Base-by-base conservation (phyloP, 768 basidiomycete species). In the Mycena alexandri region DNA sequence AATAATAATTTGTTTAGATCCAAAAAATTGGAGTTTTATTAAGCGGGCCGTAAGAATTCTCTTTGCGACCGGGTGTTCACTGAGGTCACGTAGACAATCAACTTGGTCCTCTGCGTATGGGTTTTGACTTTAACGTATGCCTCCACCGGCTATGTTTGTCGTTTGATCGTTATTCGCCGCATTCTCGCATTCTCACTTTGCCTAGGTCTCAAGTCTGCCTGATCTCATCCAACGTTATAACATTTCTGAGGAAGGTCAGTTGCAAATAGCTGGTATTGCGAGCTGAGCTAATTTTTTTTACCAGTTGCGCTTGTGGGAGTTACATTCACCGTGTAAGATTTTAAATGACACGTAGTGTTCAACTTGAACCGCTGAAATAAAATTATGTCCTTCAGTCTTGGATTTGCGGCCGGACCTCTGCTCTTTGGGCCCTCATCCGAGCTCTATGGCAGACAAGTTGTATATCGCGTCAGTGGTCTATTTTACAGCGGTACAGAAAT, bases 341-440 rank as follows among this genome's bases (percentile, higher is more conserved):
- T 43, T 13, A 1, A 4, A 16, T n/a, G 10, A 17, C 46, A 3
- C n/a, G n/a, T n/a, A n/a, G n/a, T n/a, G n/a, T n/a, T n/a, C 10
- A 11, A 48, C 17, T 4, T 1, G 2, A n/a, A 61, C 14, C 34
- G 34, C 34, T 56, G 13, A 56, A 19, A 13, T 24, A n/a, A n/a
- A n/a, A n/a, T 43, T 33, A 9, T 25, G 6, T 43, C 16, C 51
- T 2, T 10, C 22, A 70, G 69, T 3, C 50, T 71, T 9, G 70
- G 70, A 13, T 70, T 70, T 29, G 69, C 64, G 3, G 69, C 69
- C 2, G 69, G 69, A 4, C 70, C 70, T 5, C 42, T 71, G 6
- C 36, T 75, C 7, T 69, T 73, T 36, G 73, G 75, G 3, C 75
- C 75, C 9, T 57, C 73, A 8, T 71, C 69, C 22, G 73, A 75